phyloP scores from a whole-genome alignment of 2,329 filamentous ascomycete genomes.

The Lomentospora prolificans region DNA sequence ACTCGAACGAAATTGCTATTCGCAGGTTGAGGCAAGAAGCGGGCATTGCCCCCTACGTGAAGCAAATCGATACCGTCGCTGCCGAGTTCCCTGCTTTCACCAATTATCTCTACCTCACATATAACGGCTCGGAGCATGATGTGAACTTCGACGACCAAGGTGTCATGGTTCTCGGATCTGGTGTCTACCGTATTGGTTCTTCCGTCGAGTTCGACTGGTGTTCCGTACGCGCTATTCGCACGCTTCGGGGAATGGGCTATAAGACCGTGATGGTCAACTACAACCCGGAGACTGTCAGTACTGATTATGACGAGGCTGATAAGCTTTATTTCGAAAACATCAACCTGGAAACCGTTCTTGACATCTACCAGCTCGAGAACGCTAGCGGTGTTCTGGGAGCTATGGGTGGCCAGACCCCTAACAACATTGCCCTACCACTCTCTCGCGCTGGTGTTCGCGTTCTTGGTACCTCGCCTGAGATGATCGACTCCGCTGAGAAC shows the following conservation, averaged over 20 bases:
- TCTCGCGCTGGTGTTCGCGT: constrained; percentile 86
- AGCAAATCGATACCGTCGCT: constrained; percentile 97
- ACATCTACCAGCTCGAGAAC: constrained; percentile 84
- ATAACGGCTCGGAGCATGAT: constrained; percentile 83
- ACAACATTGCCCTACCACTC: constrained; percentile 90
- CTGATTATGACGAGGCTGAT: constrained; percentile 92
- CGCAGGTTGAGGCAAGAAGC: constrained; percentile 75
- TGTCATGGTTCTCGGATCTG: constrained; percentile 91
- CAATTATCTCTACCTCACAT: constrained; percentile 94
- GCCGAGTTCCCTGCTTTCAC: constrained; percentile 92
- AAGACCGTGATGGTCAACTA: constrained; percentile 97
- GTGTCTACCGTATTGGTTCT: constrained; percentile 93
- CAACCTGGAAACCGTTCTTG: constrained; percentile 77
- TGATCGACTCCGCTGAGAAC: constrained; percentile 98
- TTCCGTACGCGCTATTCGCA: constrained; percentile 87
- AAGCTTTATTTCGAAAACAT: constrained; percentile 95
- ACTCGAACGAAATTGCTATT: constrained; percentile 86
- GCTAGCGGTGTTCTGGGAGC: constrained; percentile 81
- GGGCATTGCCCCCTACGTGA: constrained; percentile 80
- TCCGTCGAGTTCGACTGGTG: constrained; percentile 99
- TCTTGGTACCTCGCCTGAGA: constrained; percentile 91
- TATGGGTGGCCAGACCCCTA: constrained; percentile 95
- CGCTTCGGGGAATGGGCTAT: constrained; percentile 69
- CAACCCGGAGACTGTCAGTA: constrained; percentile 82
- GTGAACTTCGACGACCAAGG: constrained; percentile 79